Evolutionary conservation across 805 yeast genomes (phyloP), one percentile per base, ranked within the genome.

Genomic region (Sugiyamaella smithiae): DNA sequence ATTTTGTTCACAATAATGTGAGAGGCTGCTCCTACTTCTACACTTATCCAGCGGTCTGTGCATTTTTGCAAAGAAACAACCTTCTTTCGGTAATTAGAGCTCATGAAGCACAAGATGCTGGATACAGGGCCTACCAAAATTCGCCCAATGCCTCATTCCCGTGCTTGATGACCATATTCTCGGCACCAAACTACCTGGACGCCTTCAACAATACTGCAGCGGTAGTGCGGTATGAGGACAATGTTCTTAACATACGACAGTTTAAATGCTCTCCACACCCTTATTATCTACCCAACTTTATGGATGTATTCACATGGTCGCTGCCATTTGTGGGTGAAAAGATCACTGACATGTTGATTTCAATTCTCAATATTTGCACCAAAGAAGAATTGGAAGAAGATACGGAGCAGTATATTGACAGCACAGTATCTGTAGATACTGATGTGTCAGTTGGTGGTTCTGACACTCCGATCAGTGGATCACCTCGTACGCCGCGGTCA

Each of bases 261-360:
- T 91, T 93, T 73, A 89, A 90, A 67, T 70, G 84, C 60, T 82
- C 89, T 24, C 95, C 96, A 4, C 98, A 91, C 68, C 99, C 99
- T 1, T 91, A 93, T 69, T 89, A 95, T 88, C 74, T 93, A 57
- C 98, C 98, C 5, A 89, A 89, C 66, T 88, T 90, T 60, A 88
- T 90, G 95, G 97, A 93, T 66, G 96, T 91, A 5, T 91, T 91
- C 67, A 85, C 96, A 8, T 93, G 98, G 98, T 87, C 97, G 1
- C 72, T 91, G 49, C 99, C 98, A 5, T 91, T 93, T 71, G 97
- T 93, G 20, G 98, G 97, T 17, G 97, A 91, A 65, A 88, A 93
- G 63, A 86, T 90, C 47, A 87, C 96, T 11, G 98, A 93, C 64
- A 90, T 91, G 85, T 75, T 91, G 62, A 85, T 88, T 19, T 80